phyloP scores from a whole-genome alignment of 2,329 filamentous ascomycete genomes.

The Cladophialophora bantiana region DNA sequence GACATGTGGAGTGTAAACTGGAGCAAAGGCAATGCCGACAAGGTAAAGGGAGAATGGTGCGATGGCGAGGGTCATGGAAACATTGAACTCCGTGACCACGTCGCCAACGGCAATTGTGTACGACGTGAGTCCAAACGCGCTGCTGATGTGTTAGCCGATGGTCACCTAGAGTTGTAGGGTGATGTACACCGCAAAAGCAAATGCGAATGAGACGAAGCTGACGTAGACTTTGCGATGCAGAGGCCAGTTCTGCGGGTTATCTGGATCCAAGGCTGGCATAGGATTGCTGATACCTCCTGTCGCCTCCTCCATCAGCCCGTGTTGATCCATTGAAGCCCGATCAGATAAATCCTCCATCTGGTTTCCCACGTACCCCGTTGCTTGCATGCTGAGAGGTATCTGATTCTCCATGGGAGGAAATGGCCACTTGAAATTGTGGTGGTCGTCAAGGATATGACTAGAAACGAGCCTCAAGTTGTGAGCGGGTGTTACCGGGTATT shows the following conservation, averaged over 20 bases:
- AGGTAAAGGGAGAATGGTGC: conserved; percentile 1
- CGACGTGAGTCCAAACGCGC: not conserved
- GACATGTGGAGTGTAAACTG: not conserved
- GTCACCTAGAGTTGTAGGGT: not conserved
- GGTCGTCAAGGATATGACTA: not conserved
- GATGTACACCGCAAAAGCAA: not conserved
- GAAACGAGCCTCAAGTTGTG: not conserved
- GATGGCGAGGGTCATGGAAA: conserved; percentile 2
- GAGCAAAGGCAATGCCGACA: conserved; percentile 1
- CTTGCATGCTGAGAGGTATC: not conserved
- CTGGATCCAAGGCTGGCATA: not conserved
- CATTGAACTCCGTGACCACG: not conserved
- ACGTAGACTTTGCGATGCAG: not conserved
- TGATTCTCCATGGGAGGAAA: not conserved
- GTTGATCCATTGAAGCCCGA: not conserved
- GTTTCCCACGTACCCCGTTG: not conserved
- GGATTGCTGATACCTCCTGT: not conserved
- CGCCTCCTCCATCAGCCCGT: not conserved
- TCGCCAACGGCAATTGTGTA: not conserved
- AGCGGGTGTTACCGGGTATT: not conserved
- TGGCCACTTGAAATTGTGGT: not conserved
- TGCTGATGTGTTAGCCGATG: not conserved
- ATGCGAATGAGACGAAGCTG: not conserved
- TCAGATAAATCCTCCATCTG: not conserved
- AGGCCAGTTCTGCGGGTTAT: not conserved